Base-by-base conservation (phyloP, 495 filamentous ascomycete species). In the Aspergillus wentii region DNA sequence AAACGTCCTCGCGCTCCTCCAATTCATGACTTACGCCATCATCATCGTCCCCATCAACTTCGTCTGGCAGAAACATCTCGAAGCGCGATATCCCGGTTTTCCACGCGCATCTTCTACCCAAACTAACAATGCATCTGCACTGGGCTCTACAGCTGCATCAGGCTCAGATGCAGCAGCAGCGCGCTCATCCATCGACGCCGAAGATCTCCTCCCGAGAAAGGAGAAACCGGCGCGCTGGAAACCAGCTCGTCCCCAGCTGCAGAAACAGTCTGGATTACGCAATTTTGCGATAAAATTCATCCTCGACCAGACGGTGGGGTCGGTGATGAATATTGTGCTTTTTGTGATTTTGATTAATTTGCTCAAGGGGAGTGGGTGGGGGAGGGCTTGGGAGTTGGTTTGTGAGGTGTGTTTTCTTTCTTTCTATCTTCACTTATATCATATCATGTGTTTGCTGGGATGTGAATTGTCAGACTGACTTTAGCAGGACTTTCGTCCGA, bases 41-140 rank as follows among this genome's bases (percentile, higher is more conserved):
- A 46, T 96, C 34, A 84, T 75, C 51, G 80, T 83, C 11, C 91
- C 92, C 3, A 83, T 85, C 15, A 97, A 97, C 64, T 85, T 88
- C 61, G 63, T 85, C 49, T 98, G 89, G 89, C 88, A 86, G 57
- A 67, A 61, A 43, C 72, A 54, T 45, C 64, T 84, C 30, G 80
- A 84, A 51, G 43, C 58, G 17, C 50, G 44, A 0, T 80, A 73
- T 43, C 78, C 79, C 4, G 73, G 69, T 8, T 56, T 64, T 40
- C 53, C 8, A n/a, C n/a, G n/a, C n/a, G n/a, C n/a, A n/a, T n/a
- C n/a, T n/a, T n/a, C n/a, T n/a, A n/a, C n/a, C n/a, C n/a, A n/a
- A n/a, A n/a, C n/a, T n/a, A 22, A 5, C 22, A 35, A 29, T 30
- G 25, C 16, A 19, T 13, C 22, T 18, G 22, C 9, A 8, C 31